These are phyloP conservation scores for Bacterosira constricta DNA, from an alignment of 108 stramenopile species.

Conservation along the genomic window DNA sequence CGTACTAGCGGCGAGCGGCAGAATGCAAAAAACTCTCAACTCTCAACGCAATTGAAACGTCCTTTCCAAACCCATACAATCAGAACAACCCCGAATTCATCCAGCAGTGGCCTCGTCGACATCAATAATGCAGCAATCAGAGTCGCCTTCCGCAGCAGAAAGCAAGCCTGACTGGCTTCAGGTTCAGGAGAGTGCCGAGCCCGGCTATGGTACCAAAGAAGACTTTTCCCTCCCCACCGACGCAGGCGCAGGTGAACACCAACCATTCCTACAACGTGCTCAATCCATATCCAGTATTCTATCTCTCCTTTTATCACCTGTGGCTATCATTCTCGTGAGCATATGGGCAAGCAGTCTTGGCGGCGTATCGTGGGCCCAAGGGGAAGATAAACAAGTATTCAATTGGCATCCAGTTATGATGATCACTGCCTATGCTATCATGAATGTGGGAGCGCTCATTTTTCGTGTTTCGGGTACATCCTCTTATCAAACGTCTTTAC, in stretches of 20 bases:
- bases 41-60: too few species aligned
- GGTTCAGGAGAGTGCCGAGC: not conserved
- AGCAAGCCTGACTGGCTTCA: conserved; percentile 13
- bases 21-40: too few species aligned
- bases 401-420: conserved; percentile 85
- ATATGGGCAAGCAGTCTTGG: conserved; percentile 50
- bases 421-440: conserved; percentile 65
- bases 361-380: conserved; percentile 54
- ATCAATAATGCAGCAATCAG: too few species aligned
- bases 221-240: not conserved
- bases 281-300: conserved; percentile 21
- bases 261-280: conserved; percentile 19
- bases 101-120: too few species aligned
- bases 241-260: not conserved
- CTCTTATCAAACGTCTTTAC: conserved; percentile 22
- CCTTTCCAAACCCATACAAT: too few species aligned
- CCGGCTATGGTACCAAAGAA: conserved; percentile 8
- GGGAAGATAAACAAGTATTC: conserved; percentile 71
- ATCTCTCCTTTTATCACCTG: conserved; percentile 26
- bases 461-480: conserved; percentile 52
- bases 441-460: conserved; percentile 64
- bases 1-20: too few species aligned
- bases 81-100: too few species aligned
- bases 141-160: not conserved
- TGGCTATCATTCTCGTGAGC: conserved; percentile 33